Evolutionary conservation across 331 rosid species (phyloP), one percentile per base, ranked within the genome.

Genomic region (Acacia pycnantha): DNA sequence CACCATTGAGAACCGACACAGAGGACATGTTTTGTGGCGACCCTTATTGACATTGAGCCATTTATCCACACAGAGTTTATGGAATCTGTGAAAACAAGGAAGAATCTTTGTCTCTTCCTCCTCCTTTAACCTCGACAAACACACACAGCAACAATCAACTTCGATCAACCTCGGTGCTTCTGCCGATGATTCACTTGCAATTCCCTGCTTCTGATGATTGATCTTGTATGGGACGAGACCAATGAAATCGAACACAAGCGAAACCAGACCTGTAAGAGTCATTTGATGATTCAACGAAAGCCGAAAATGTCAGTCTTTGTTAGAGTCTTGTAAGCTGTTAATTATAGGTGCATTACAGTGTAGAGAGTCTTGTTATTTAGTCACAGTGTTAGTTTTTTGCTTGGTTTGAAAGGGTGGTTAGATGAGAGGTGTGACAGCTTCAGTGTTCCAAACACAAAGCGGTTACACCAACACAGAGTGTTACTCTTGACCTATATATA

Each of bases 21-120:
- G 80, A 13, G 98, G 97, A 26, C 99, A 93, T 0, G 98, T 93
- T 75, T 83, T 88, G 76, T 74, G 88, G 84, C 76, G 88, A 15
- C 90, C 89, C 81, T 86, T 24, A 24, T 59, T 50, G 16, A 50
- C 14, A 50, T 50, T 82, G 40, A 95, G 92, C 97, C 99, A 95
- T 84, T 83, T 89, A 58, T 92, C 90, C 18, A 92, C 91, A 54
- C 99, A 95, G 14, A 77, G 77, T 85, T 84, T 91, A 77, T 95
- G 99, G 82, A 92, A 93, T 84, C 90, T 86, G 79, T 95, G 98
- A 37, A 73, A 82, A 84, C 99, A 95, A 59, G 98, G 99, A 79
- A 93, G 97, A 40, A 81, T 70, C 15, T 91, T 90, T 31, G 70
- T 87, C 70, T 89, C 91, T 53, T 88, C 88, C 50, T 81, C 80